Evolutionary conservation across 2,329 filamentous ascomycete species (phyloP).

Genomic region (Claviceps arundinis): DNA sequence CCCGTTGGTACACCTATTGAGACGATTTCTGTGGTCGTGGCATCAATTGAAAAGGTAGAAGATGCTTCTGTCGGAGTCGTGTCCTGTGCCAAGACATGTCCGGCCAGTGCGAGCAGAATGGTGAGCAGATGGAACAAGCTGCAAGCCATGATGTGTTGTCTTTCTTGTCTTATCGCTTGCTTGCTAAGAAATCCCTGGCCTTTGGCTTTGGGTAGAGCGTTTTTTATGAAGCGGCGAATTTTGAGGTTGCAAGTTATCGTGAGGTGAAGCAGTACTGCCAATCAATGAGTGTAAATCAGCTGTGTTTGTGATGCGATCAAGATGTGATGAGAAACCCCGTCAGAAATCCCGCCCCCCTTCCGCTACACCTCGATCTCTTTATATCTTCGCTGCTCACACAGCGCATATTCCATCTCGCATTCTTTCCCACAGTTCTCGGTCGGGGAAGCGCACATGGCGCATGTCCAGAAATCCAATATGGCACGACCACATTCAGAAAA

Average conservation of each 20-base stretch:
- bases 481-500: background rate
- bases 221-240: no score
- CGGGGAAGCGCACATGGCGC: background rate
- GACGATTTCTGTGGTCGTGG: background rate
- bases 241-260: no score
- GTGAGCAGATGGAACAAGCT: constrained; percentile 1
- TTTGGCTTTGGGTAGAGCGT: no score
- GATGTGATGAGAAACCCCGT: background rate
- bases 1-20: background rate
- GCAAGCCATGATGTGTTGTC: background rate
- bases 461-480: background rate
- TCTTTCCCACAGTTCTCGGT: background rate
- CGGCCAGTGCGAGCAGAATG: background rate
- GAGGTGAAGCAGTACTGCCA: no score
- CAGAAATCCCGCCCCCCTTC: background rate
- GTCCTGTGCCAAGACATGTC: constrained; percentile 2
- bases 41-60: background rate
- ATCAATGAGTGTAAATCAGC: background rate
- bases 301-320: background rate
- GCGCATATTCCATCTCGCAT: background rate
- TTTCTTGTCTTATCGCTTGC: background rate
- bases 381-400: background rate
- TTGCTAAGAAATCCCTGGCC: no score
- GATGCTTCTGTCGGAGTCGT: background rate
- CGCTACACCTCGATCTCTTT: background rate